Evolutionary conservation across 1,139 yeast genomes (phyloP).

Genomic region (Candida gigantensis): DNA sequence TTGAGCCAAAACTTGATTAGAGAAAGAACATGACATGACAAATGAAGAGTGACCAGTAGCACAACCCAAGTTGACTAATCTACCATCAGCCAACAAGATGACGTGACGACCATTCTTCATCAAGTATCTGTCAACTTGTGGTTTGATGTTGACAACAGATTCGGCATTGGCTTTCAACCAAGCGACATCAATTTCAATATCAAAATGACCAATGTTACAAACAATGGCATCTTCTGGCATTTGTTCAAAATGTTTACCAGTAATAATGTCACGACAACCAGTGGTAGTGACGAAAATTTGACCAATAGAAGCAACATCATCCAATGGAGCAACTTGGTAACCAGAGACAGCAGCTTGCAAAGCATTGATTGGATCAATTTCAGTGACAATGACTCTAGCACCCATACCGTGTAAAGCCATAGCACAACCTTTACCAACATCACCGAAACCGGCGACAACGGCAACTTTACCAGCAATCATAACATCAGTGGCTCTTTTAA

Average conservation of each 20-base stretch:
- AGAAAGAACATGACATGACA: conserved; percentile 99
- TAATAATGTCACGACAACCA: conserved; percentile 98
- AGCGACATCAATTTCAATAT: conserved; percentile 98
- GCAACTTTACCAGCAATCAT: conserved; percentile 99
- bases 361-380: conserved; percentile 98
- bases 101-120: conserved; percentile 89
- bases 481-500: conserved; percentile 99
- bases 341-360: conserved; percentile 99
- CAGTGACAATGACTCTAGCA: conserved; percentile 97
- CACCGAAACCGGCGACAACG: conserved; percentile 99
- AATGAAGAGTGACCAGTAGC: conserved; percentile 99
- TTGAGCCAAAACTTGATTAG: conserved; percentile 99
- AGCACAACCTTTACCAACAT: conserved; percentile 99
- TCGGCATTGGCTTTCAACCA: conserved; percentile 93
- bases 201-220: conserved; percentile 99
- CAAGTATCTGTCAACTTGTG: conserved; percentile 98
- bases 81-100: conserved; percentile 98
- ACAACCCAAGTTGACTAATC: conserved; percentile 99
- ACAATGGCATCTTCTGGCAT: conserved; percentile 99
- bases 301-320: conserved; percentile 89
- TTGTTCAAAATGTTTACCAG: conserved; percentile 78
- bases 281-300: conserved; percentile 99
- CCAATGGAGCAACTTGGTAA: conserved; percentile 96
- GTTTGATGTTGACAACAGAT: conserved; percentile 94
- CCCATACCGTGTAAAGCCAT: conserved; percentile 99